A percentile compares a stretch with the other conserved stretches of the same genome.
These are phyloP conservation scores for Malbranchea zuffiana DNA, from an alignment of 2,329 filamentous ascomycete genomes.

Conservation along the genomic window DNA sequence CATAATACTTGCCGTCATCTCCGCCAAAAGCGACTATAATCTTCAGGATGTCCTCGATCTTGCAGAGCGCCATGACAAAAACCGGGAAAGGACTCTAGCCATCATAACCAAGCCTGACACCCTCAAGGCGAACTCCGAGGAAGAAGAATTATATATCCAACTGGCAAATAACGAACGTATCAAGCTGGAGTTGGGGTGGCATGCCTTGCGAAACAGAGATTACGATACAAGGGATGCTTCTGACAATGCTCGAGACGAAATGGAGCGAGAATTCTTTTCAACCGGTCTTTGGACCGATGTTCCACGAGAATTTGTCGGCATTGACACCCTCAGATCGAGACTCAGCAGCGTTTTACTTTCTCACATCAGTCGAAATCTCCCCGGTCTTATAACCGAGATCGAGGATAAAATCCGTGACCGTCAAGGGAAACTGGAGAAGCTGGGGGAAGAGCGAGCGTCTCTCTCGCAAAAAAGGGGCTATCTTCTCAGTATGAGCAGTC, in stretches of 20 bases:
- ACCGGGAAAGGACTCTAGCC: slow-evolving; percentile 5
- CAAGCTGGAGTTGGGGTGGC: slow-evolving; percentile 21
- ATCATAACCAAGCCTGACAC: slow-evolving; percentile 25
- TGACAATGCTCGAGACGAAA: not conserved
- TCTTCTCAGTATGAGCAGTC: slow-evolving; percentile 28
- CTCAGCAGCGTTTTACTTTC: slow-evolving; percentile 19
- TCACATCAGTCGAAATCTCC: slow-evolving; percentile 20
- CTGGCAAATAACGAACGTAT: slow-evolving; percentile 20
- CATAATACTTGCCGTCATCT: slow-evolving; percentile 48
- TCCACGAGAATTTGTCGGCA: slow-evolving; percentile 1
- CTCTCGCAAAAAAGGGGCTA: slow-evolving; percentile 40
- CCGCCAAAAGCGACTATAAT: slow-evolving; percentile 41
- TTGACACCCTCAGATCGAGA: slow-evolving; percentile 10
- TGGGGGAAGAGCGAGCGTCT: too few relatives aligned
- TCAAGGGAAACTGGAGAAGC: slow-evolving; percentile 28
- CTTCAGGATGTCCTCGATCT: slow-evolving; percentile 46
- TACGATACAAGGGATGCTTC: not conserved
- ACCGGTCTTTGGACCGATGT: not conserved
- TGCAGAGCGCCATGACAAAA: slow-evolving; percentile 16
- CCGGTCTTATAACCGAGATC: slow-evolving; percentile 17
- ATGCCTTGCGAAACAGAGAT: slow-evolving; percentile 15
- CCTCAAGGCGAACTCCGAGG: slow-evolving; percentile 17
- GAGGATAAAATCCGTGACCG: slow-evolving; percentile 24
- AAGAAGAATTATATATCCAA: slow-evolving; percentile 16
- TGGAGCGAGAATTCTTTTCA: slow-evolving; percentile 2